A percentile compares a stretch with the other conserved stretches of the same genome.
These are phyloP conservation scores for Vitis riparia DNA, from an alignment of 164 flowering plant species.

Conservation along the genomic window DNA sequence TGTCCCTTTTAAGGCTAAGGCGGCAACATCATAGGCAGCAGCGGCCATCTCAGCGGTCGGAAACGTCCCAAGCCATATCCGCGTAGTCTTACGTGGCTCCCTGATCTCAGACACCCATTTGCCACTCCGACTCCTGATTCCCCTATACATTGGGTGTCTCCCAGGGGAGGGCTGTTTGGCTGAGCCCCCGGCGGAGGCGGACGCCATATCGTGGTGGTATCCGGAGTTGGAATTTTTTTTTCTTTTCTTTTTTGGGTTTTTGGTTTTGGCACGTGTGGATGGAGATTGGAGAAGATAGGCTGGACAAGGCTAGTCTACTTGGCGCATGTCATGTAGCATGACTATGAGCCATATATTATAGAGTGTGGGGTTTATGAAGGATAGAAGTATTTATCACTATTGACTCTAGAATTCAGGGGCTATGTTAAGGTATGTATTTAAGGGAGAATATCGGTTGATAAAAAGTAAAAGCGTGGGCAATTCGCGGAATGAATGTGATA, in stretches of 20 bases:
- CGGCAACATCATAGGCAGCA: constrained; percentile 80
- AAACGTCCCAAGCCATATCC: constrained; percentile 82
- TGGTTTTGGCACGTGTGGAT: not conserved
- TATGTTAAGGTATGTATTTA: not conserved
- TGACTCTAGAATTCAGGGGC: not conserved
- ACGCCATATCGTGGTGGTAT: not conserved
- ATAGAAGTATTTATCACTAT: not conserved
- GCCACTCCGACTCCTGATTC: constrained; percentile 63
- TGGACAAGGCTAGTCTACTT: not conserved
- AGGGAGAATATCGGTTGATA: not conserved
- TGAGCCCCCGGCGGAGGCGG: constrained; percentile 15
- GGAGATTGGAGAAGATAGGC: not conserved
- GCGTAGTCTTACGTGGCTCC: constrained; percentile 60
- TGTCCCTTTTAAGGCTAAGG: constrained; percentile 54
- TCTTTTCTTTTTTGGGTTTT: not conserved
- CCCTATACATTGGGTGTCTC: constrained; percentile 47
- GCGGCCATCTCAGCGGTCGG: constrained; percentile 85
- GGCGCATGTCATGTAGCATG: not conserved
- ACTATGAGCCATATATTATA: not conserved
- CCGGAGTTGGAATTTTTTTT: not conserved
- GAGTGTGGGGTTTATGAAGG: not conserved
- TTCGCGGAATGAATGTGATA: constrained; percentile 9
- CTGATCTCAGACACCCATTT: constrained; percentile 89
- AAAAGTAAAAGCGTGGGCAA: constrained; percentile 21
- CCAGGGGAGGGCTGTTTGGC: constrained; percentile 12